These are phyloP conservation scores for Arthroderma uncinatum DNA, from an alignment of 2,329 filamentous ascomycete species.

Conservation along the genomic window DNA sequence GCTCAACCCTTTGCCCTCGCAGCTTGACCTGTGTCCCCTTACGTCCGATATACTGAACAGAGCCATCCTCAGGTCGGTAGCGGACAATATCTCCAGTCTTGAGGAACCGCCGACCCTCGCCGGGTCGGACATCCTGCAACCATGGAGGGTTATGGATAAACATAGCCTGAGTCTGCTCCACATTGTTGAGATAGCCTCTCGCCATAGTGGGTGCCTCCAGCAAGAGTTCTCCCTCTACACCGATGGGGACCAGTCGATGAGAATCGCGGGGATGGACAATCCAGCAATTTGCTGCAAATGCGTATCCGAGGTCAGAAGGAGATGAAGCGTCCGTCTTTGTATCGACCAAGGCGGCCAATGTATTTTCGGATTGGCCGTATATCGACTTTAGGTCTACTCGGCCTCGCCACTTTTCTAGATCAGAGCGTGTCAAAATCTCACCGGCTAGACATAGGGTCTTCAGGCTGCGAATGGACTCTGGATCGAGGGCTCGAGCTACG, in stretches of 20 bases:
- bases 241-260: conserved; percentile 28
- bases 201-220: conserved; percentile 31
- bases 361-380: conserved; percentile 22
- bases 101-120: conserved; percentile 16
- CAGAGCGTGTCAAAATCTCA: conserved; percentile 45
- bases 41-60: conserved; percentile 18
- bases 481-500: conserved; percentile 36
- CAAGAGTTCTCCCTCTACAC: conserved; percentile 26
- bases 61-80: conserved; percentile 17
- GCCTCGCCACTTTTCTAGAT: conserved; percentile 28
- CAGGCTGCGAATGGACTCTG: conserved; percentile 30
- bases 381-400: conserved; percentile 26
- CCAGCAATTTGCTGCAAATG: conserved; percentile 20
- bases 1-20: conserved; percentile 22
- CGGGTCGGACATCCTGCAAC: conserved; percentile 16
- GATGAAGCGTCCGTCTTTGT: conserved; percentile 24
- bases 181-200: conserved; percentile 32
- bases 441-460: conserved; percentile 35
- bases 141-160: conserved; percentile 21
- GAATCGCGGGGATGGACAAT: conserved; percentile 27
- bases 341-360: conserved; percentile 25
- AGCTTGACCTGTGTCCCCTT: conserved; percentile 23
- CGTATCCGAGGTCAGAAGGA: conserved; percentile 19
- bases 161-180: conserved; percentile 23
- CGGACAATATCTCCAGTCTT: conserved; percentile 23